Conservation (phyloP, 1,284 basidiomycete species). For the Leccinum pallidistipes region DNA sequence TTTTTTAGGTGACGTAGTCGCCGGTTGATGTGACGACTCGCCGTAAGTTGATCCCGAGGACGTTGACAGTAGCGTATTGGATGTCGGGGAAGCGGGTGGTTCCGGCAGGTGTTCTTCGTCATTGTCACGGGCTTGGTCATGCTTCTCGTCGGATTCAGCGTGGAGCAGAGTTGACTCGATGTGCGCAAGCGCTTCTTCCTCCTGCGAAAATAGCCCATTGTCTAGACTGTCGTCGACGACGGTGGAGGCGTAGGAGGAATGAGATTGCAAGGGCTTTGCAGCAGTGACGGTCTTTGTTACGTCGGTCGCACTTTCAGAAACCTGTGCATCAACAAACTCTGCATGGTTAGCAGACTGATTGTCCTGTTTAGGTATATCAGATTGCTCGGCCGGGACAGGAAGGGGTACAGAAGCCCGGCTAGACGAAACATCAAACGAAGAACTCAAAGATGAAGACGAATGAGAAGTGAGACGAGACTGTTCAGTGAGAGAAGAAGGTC, state of each 20-base stretch:
- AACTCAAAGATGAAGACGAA: conserved; percentile 36
- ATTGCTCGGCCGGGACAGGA: conserved; percentile 38
- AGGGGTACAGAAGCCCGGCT: conserved; percentile 37
- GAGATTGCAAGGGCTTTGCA: conserved; percentile 39
- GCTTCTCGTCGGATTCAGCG: conserved; percentile 15
- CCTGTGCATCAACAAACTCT: conserved; percentile 44
- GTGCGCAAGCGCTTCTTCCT: conserved; percentile 26
- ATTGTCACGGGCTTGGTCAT: conserved; percentile 21
- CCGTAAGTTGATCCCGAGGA: conserved; percentile 49
- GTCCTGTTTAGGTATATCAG: conserved; percentile 34
- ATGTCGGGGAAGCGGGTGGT: conserved; percentile 54
- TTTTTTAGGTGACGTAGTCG: conserved; percentile 20
- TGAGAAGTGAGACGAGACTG: conserved; percentile 28
- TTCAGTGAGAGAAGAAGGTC: conserved; percentile 30
- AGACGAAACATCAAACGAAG: conserved; percentile 41
- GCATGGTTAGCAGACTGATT: conserved; percentile 47
- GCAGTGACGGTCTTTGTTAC: conserved; percentile 1
- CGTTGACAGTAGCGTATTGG: conserved; percentile 50
- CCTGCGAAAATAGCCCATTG: conserved; percentile 32
- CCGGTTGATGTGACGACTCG: conserved; percentile 25
- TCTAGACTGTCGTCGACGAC: conserved; percentile 46
- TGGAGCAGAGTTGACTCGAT: conserved; percentile 11
- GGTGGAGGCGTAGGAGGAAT: conserved; percentile 48
- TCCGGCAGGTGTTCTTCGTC: conserved; percentile 54
- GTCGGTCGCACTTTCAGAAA: conserved; percentile 17